These are phyloP conservation scores for Amauroascus verrucosus DNA, from an alignment of 2,329 filamentous ascomycete genomes.

Conservation along the genomic window DNA sequence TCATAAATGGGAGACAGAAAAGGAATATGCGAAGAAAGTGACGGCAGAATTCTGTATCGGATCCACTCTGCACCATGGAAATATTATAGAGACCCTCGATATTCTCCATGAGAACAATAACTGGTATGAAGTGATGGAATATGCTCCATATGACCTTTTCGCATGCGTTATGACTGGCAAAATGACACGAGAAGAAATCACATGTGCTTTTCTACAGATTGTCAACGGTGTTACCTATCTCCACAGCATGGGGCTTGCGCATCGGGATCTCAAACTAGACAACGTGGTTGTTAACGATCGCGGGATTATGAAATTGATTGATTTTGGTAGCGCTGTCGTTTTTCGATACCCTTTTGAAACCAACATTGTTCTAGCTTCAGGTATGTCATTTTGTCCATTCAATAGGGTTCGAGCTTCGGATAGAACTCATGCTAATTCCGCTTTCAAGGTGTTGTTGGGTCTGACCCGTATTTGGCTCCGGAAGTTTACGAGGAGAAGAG, in stretches of 20 bases:
- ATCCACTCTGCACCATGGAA: constrained; percentile 91
- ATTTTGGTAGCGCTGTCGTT: constrained; percentile 94
- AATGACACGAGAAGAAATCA: constrained; percentile 85
- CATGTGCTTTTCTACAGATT: constrained; percentile 87
- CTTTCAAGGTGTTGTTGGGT: constrained; percentile 59
- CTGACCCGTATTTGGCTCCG: constrained; percentile 90
- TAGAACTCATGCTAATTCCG: neutral
- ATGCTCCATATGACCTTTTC: constrained; percentile 89
- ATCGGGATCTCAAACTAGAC: constrained; percentile 91
- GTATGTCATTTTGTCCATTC: constrained; percentile 42
- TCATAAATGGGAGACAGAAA: constrained; percentile 86
- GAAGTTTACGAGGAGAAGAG: constrained; percentile 92
- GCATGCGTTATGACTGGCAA: constrained; percentile 98
- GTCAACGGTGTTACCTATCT: constrained; percentile 88
- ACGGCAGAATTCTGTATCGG: constrained; percentile 98
- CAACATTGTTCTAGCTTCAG: constrained; percentile 68
- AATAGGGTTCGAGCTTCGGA: neutral
- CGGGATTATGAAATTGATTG: constrained; percentile 98
- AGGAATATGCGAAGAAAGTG: constrained; percentile 95
- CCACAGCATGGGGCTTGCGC: constrained; percentile 87
- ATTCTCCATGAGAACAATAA: constrained; percentile 87
- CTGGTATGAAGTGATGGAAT: constrained; percentile 99
- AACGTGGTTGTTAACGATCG: constrained; percentile 95
- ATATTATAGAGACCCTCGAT: constrained; percentile 95
- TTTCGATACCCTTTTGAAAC: constrained; percentile 97